Base-by-base conservation (phyloP, 106 monocot species). In the Platanthera zijinensis region DNA sequence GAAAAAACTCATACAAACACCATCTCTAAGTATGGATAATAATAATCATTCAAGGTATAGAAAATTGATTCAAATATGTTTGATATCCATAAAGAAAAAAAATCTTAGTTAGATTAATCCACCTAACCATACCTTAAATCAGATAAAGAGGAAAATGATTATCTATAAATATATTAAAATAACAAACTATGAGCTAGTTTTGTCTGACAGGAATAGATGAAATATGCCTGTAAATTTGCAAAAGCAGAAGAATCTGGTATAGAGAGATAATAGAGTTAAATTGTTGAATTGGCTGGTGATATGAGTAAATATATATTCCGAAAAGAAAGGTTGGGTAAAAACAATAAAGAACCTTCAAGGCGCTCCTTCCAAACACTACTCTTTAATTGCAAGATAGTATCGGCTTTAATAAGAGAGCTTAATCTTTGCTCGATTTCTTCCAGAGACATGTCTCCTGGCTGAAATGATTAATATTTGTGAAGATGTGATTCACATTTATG, bases 331-430 rank as follows among this genome's bases (percentile, higher is more conserved):
- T 13, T 73, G 56, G 11, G 0, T 73, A 1, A 74, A 57, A 17
- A 68, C 13, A 78, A 45, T 10, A 48, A 49, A 25, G 52, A 79
- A 99, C 99, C 99, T 99, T 99, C 99, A 69, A 99, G 87, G 17
- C 99, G 89, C 74, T 99, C 99, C 81, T 94, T 99, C 99, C 99
- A 99, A 81, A 99, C 86, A 76, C 85, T 80, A 77, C 99, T 99
- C 81, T 99, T 99, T 49, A 99, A 63, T 50, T 92, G 93, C 51
- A 88, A 80, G 74, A 97, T 85, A 50, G 82, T 93, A 22, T 97
- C 89, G 48, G 82, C 50, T 69, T 89, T 84, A 51, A 99, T 56
- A 78, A 85, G 32, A 70, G 91, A 92, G 53, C 84, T 77, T 52
- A 99, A 69, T 78, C 84, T 89, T 57, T 78, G 81, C 82, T 99